These are phyloP conservation scores for Chamaenerion angustifolium DNA, from an alignment of 345 rosid species.

Conservation along the genomic window DNA sequence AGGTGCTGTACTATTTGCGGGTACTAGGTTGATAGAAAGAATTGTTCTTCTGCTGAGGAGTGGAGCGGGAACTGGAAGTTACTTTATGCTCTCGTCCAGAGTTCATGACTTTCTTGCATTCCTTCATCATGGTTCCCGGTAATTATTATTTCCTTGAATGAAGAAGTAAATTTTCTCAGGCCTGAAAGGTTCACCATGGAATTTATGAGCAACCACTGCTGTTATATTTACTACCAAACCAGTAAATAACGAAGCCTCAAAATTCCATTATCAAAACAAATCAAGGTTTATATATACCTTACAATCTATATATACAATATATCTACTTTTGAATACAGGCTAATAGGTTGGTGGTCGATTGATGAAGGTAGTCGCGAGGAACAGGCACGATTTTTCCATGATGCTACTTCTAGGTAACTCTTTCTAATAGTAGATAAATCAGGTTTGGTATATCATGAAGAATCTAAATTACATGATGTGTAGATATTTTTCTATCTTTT, in stretches of 20 bases:
- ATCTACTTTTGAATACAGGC: constrained; percentile 24
- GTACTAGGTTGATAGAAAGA: constrained; percentile 65
- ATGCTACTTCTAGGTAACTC: constrained; percentile 49
- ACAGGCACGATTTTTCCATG: constrained; percentile 69
- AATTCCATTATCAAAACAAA: too few relatives aligned
- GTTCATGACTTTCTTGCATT: constrained; percentile 76
- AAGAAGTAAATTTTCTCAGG: too few relatives aligned
- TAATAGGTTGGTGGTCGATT: constrained; percentile 99
- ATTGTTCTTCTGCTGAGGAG: constrained; percentile 49
- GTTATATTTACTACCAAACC: too few relatives aligned
- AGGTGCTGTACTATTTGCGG: constrained; percentile 71
- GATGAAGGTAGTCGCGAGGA: constrained; percentile 94
- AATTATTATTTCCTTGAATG: constrained; percentile 3
- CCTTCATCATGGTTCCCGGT: constrained; percentile 98
- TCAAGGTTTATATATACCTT: too few relatives aligned
- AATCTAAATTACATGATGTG: too few relatives aligned
- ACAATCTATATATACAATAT: too few relatives aligned
- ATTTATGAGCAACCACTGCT: too few relatives aligned
- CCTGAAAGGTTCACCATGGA: too few relatives aligned
- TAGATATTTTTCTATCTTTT: too few relatives aligned
- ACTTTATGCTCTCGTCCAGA: constrained; percentile 55
- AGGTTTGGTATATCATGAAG: too few relatives aligned
- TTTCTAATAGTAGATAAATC: too few relatives aligned
- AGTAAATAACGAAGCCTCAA: too few relatives aligned
- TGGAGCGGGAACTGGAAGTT: constrained; percentile 62